Conservation (phyloP, 192 early-diverging fungal genomes). For the Coemansia sp. region DNA sequence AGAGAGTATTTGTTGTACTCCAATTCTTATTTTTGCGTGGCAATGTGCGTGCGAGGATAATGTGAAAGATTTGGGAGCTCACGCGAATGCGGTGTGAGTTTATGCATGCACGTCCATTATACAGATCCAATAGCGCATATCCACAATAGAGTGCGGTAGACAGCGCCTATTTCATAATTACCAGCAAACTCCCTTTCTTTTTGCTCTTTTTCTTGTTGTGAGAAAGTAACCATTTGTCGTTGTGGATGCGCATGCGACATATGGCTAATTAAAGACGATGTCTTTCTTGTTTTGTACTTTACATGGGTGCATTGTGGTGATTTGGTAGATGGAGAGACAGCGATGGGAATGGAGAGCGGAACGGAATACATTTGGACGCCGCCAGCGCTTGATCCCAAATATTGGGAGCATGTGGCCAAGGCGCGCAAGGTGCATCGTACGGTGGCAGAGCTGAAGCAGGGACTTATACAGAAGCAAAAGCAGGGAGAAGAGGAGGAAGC, state of each 20-base stretch:
- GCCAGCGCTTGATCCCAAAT: conserved; percentile 39
- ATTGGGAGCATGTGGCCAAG: conserved; percentile 47
- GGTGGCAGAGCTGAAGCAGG: conserved; percentile 16
- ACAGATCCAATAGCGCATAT: neutral
- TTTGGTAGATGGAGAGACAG: neutral
- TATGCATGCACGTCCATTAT: neutral
- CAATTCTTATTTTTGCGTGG: too few species aligned
- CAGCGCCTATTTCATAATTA: conserved; percentile 7
- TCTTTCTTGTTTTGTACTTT: too few species aligned
- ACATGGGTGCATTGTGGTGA: neutral
- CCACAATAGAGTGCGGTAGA: neutral
- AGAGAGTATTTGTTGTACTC: too few species aligned
- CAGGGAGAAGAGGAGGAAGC: conserved; percentile 4
- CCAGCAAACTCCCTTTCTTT: neutral
- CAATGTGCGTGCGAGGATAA: too few species aligned
- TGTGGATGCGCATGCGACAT: too few species aligned
- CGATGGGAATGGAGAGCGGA: neutral
- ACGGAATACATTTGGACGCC: conserved; percentile 39
- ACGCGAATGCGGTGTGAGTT: neutral
- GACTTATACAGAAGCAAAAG: conserved; percentile 10
- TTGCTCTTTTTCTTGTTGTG: neutral
- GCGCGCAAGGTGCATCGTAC: conserved; percentile 37
- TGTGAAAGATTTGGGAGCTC: neutral
- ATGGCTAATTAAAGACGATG: too few species aligned
- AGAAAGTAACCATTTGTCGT: too few species aligned